Base-by-base conservation (phyloP, 805 yeast species). In the Blastobotrys attinorum region DNA sequence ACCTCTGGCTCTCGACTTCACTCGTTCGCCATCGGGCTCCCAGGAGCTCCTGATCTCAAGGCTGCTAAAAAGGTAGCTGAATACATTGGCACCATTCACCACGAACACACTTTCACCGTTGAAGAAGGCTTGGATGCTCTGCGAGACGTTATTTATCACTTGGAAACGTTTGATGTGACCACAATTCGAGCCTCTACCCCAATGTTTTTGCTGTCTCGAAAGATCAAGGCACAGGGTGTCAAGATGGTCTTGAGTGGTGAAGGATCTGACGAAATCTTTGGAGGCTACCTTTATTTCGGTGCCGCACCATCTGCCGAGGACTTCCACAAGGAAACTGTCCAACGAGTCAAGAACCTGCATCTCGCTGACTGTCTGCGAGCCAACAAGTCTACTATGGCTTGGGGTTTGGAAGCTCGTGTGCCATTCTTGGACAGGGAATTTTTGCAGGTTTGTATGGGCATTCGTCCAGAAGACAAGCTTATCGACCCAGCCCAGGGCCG, bases 391-490 rank as follows among this genome's bases (percentile, higher is more conserved):
- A 92, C 99, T 47, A 86, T 92, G 96, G 97, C 99, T 36, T 92
- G 99, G 99, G 99, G 99, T 67, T 77, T 92, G 52, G 99, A 92
- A 72, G 98, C 98, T 49, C 84, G 99, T 71, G 98, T 92, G 55
- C 99, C 99, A 55, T 92, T 92, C 84, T 77, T 92, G 70, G 99
- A 92, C 71, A 85, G 81, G 71, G 75, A 81, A 64, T 92, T 92
- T 77, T 72, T 92, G 66, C 86, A 90, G 59, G 77, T 85, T 37
- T 79, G 94, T 66, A 83, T 92, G 96, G 83, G 83, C 83, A 84
- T 92, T 62, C 83, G 83, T 69, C 97, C 99, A 53, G 75, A 75
- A 52, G 97, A 92, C 60, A 92, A 92, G 73, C 61, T 90, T 66
- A 90, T 90, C 64, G 60, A 66, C n/a, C 75, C 75, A 47, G 95